Evolutionary conservation across 202 grass and related monocot genomes (phyloP), one percentile per base, ranked within the genome.

Genomic region (Zoysia matrella): DNA sequence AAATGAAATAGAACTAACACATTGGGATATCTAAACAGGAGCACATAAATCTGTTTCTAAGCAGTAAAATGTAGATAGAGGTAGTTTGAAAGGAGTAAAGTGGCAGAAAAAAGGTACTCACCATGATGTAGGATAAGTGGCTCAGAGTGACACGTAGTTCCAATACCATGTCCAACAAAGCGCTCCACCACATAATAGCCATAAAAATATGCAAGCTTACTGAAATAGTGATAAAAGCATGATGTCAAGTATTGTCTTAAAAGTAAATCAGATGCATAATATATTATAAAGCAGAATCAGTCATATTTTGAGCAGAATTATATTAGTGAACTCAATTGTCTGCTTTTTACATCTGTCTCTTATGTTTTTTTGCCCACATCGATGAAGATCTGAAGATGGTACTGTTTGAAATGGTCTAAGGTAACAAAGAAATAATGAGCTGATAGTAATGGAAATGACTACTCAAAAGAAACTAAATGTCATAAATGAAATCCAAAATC

Each of bases 91-190:
- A 62, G 22, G 0, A 62, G 60, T 36, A 0, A 61, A 9, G 15
- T 8, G 7, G 30, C 60, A 62, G 8, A 36, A 62, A 62, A 4
- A 63, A 62, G 16, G 50, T 68, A 80, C 88, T 86, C 68, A 98
- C 95, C 63, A 69, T 94, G 86, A 94, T 98, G 92, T 67, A 94
- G 88, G 39, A 98, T 89, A 56, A 98, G 92, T 49, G 95, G 95
- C 40, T 94, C 90, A 18, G 92, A 94, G 73, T 98, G 92, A 81
- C 88, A 93, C 68, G 77, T 83, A 67, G 88, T 72, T 65, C 92
- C 95, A 66, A 90, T 92, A 44, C 95, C 95, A 94, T 98, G 95
- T 48, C 95, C 95, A 83, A 88, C 95, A 89, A 94, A 98, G 65
- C 92, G 92, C 51, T 93, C 92, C 54, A 97, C 86, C 86, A 97